Evolutionary conservation across 2,329 filamentous ascomycete species (phyloP), one percentile per base, ranked within the genome.

Genomic region (Colletotrichum sp.): DNA sequence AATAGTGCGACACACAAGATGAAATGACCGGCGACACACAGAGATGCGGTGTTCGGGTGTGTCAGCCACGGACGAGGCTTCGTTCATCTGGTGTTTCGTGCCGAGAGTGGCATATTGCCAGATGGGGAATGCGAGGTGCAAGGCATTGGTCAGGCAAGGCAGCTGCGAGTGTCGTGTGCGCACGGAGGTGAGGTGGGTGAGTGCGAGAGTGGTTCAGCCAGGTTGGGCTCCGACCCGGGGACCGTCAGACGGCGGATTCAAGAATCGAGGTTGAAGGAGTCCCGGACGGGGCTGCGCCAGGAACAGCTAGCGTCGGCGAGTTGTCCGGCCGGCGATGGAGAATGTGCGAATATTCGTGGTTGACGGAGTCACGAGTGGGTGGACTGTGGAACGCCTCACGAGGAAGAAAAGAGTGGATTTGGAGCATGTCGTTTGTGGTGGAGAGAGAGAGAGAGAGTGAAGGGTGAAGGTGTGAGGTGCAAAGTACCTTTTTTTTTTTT

Each of bases 271-370:
- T 75, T 52, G 55, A 66, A 74, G 71, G 71, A 76, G 70, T 21
- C 44, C 52, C 57, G 63, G 73, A 68, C 28, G 64, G 70, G 21
- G 64, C 21, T 30, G 24, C 59, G 34, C 73, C 73, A 36, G 70
- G 59, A 73, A 32, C 15, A 68, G 73, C 63, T 76, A 76, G 73
- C 64, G 70, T 75, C 75, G 75, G 71, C 39, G 62, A 67, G 71
- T 60, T 76, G 75, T 74, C 75, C 71, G 71, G 66, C 63, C 66
- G 62, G 65, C 26, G 71, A 66, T 60, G 74, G 66, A 57, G 44
- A 63, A 68, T 44, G 39, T 44, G 18, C 18, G 39, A 44, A 6
- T n/a, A 44, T 44, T 44, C 18, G 9, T n/a, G 39, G 39, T 44
- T 18, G 39, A 18, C 4, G 52, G 59, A 52, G 34, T 36, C 34